phyloP scores from a whole-genome alignment of 1,284 basidiomycete genomes.

The Athelia psychrophila region DNA sequence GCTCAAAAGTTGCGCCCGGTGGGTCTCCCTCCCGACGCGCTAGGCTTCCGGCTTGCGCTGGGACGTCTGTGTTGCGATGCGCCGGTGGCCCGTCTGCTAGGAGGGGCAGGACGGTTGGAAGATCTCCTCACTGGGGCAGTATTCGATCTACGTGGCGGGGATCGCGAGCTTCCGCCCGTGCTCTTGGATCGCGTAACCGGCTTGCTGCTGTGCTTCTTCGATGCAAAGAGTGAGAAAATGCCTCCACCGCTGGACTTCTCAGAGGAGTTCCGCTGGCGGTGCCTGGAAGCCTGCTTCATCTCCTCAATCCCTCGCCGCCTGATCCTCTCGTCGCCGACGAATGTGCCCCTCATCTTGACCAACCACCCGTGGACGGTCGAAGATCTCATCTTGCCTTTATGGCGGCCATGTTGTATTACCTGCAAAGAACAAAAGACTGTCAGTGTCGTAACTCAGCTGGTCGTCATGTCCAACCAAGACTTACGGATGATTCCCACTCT shows the following conservation, averaged over 20 bases:
- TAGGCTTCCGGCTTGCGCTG: no score
- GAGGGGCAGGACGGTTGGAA: neutral
- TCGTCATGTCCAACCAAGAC: conserved; percentile 9
- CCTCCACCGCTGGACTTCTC: conserved; percentile 1
- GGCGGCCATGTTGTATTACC: neutral
- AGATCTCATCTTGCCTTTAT: conserved; percentile 21
- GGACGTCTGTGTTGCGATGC: no score
- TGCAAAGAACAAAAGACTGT: conserved; percentile 14
- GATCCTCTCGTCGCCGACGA: conserved; percentile 61
- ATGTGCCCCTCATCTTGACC: conserved; percentile 73
- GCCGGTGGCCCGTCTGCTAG: no score
- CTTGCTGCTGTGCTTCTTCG: neutral
- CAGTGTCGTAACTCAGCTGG: neutral
- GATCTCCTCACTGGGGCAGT: neutral
- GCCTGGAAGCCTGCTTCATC: conserved; percentile 28
- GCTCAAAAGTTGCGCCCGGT: no score
- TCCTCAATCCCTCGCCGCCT: conserved; percentile 44
- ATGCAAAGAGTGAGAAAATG: neutral
- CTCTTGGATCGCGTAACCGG: neutral
- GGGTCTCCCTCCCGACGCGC: no score
- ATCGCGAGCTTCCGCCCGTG: neutral
- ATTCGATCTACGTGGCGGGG: neutral
- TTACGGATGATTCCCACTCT: conserved; percentile 39
- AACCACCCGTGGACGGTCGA: conserved; percentile 75
- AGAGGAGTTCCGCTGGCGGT: neutral